Evolutionary conservation across 805 yeast genomes (phyloP).

Genomic region (Schwanniomyces vanrijiae): DNA sequence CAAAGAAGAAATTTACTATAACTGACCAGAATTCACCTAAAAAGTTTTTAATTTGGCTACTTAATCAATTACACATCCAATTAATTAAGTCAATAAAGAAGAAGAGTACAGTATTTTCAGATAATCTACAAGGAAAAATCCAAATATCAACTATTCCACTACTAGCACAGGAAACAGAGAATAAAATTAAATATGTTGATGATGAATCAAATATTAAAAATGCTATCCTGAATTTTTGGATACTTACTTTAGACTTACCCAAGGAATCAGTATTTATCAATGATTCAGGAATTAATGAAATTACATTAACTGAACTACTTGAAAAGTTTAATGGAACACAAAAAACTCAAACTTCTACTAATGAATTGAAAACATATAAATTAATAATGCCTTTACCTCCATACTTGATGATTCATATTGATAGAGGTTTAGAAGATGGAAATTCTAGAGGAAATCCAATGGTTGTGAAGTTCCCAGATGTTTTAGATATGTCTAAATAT

Average conservation of each 20-base stretch:
- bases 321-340: constrained; percentile 34
- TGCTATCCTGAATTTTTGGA: constrained; percentile 40
- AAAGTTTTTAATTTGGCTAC: constrained; percentile 57
- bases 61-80: constrained; percentile 44
- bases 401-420: constrained; percentile 54
- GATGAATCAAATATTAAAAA: constrained; percentile 4
- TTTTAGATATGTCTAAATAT: constrained; percentile 36
- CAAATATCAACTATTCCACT: constrained; percentile 19
- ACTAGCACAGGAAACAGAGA: constrained; percentile 10
- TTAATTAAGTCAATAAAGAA: constrained; percentile 7
- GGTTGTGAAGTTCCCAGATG: constrained; percentile 57
- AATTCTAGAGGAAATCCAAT: constrained; percentile 40
- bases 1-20: constrained; percentile 43
- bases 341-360: constrained; percentile 30
- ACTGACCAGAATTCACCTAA: constrained; percentile 52
- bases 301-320: constrained; percentile 45
- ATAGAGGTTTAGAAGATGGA: constrained; percentile 38
- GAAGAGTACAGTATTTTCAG: constrained; percentile 23
- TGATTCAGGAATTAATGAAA: constrained; percentile 48
- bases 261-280: constrained; percentile 17
- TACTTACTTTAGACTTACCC: constrained; percentile 58
- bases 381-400: constrained; percentile 48
- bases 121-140: constrained; percentile 56
- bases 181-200: constrained; percentile 23
- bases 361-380: constrained; percentile 36